Evolutionary conservation across 208 protist species (phyloP), one percentile per base, ranked within the genome.

Genomic region (Leishmania arabica): DNA sequence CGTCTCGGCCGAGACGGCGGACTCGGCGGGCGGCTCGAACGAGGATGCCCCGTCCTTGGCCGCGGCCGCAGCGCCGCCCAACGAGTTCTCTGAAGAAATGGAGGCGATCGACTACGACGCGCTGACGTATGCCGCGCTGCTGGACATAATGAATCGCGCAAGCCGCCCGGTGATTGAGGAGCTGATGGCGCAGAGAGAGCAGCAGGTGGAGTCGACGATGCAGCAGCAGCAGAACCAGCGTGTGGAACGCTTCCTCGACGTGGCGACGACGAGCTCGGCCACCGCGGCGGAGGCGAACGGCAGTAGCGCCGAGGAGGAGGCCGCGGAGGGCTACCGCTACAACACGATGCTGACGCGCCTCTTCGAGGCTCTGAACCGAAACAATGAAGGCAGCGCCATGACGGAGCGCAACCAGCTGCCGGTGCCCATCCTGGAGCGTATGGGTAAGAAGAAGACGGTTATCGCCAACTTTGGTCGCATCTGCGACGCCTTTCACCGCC

Each of bases 391-490:
- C 76, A 90, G 85, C 40, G 88, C 85, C 45, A 87, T 91, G 73
- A 89, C 88, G 34, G 90, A 95, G 86, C 92, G 92, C 21, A 97
- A 95, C 72, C 82, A 93, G 72, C 78, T 98, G n/a, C 91, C 92
- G 1, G 86, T 88, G 49, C 96, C 96, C 21, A 83, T 96, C 65
- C 78, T 98, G 11, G 93, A 95, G 86, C 89, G 85, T 64, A 91
- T 98, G 58, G 95, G 96, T 53, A 96, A 96, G 87, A 97, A 97
- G 86, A 98, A 98, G 86, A 96, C 94, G 7, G 89, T 94, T 40
- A 97, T 98, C 79, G 87, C 84, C 21, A 98, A 98, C 90, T 98
- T 98, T 83, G 87, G 80, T 47, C 91, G 95, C 65, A 96, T 98
- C 88, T 98, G 95, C 89, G 85, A 96, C 40, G 87, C 86, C 54